phyloP scores from a whole-genome alignment of 257 asterid species.

The Nicotiana obtusifolia region DNA sequence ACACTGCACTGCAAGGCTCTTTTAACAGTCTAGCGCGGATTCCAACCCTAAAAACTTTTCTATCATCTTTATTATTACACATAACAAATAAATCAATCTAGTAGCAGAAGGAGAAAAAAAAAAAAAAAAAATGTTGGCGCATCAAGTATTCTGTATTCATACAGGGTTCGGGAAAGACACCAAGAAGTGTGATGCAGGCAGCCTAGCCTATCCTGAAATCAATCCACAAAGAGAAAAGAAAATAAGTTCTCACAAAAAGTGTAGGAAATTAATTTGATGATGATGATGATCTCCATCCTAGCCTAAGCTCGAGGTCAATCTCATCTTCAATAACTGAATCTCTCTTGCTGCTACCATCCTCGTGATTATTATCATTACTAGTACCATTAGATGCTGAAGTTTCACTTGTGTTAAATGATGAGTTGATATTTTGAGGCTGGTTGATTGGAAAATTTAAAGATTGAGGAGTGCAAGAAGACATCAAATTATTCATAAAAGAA shows the following conservation, averaged over 20 bases:
- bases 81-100: background rate
- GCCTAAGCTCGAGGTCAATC: conserved; percentile 60
- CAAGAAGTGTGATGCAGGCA: too few species aligned
- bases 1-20: conserved; percentile 52
- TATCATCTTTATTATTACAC: background rate
- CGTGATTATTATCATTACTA: conserved; percentile 12
- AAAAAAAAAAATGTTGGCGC: background rate
- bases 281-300: conserved; percentile 35
- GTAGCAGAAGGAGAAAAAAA: background rate
- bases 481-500: conserved; percentile 9
- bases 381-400: conserved; percentile 24
- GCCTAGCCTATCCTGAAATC: background rate
- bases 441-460: background rate
- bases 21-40: conserved; percentile 24
- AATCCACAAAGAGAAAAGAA: background rate
- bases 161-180: too few species aligned
- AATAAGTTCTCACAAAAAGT: background rate
- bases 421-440: conserved; percentile 16
- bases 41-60: conserved; percentile 32
- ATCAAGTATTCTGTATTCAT: too few species aligned
- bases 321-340: conserved; percentile 27
- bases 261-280: background rate
- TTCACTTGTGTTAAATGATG: conserved; percentile 30
- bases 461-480: conserved; percentile 9
- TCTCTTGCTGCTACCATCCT: background rate